A percentile compares a stretch with the other conserved stretches of the same genome.
These are phyloP conservation scores for Fraxinus baroniana DNA, from an alignment of 305 asterid species.

Conservation along the genomic window DNA sequence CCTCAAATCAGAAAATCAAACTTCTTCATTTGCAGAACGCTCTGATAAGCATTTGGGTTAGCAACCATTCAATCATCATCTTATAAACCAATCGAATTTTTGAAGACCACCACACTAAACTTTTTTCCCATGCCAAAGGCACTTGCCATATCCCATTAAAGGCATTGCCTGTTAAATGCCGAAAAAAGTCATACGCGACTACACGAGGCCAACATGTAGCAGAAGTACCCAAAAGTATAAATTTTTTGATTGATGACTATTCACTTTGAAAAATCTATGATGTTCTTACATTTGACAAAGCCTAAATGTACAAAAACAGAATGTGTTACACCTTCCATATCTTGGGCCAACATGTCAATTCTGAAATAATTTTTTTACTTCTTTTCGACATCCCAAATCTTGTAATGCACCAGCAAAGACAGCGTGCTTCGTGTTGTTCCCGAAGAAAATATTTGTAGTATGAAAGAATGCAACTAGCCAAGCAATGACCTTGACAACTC, in stretches of 20 bases:
- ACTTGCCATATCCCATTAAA: constrained; percentile 1
- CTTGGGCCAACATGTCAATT: background rate
- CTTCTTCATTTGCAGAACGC: background rate
- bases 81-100: constrained; percentile 2
- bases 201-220: background rate
- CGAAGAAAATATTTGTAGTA: background rate
- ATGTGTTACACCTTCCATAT: background rate
- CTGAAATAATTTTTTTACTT: background rate
- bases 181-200: background rate
- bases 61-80: background rate
- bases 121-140: background rate
- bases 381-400: background rate
- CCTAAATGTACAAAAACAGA: background rate
- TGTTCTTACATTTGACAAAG: background rate
- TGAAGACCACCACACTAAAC: constrained; percentile 27
- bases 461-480: background rate
- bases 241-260: background rate
- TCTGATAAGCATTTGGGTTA: constrained; percentile 12
- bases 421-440: background rate
- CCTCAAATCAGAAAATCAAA: background rate
- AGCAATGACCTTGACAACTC: background rate
- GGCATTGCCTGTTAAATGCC: constrained; percentile 12
- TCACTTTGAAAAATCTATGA: background rate
- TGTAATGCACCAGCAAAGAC: background rate
- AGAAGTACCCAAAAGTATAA: background rate